phyloP scores from a whole-genome alignment of 2,329 filamentous ascomycete genomes.

The Colletotrichum sp. region DNA sequence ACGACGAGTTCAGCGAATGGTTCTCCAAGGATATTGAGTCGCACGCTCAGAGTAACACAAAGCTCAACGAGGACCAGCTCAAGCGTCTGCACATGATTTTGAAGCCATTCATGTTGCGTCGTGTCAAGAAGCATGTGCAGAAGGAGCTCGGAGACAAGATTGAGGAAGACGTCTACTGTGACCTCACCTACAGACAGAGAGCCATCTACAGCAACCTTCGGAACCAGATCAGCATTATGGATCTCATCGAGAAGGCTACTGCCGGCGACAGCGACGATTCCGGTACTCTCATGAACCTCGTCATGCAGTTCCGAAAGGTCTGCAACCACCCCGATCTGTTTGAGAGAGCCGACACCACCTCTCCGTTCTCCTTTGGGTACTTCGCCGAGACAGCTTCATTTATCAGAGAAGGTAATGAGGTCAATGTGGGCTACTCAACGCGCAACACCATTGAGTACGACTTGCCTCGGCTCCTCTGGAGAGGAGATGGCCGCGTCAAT shows the following conservation, averaged over 20 bases:
- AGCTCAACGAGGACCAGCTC: constrained; percentile 97
- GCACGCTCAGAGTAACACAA: constrained; percentile 98
- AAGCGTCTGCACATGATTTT: constrained; percentile 98
- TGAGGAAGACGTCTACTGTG: constrained; percentile 93
- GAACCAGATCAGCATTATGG: constrained; percentile 98
- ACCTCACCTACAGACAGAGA: constrained; percentile 94
- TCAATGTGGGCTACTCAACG: constrained; percentile 86
- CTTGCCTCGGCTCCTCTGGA: constrained; percentile 82
- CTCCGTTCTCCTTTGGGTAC: constrained; percentile 81
- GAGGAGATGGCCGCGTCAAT: constrained; percentile 78
- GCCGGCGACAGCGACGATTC: constrained; percentile 94
- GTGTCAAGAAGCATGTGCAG: constrained; percentile 99
- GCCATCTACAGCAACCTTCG: constrained; percentile 91
- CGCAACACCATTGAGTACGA: constrained; percentile 85
- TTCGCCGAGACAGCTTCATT: constrained; percentile 97
- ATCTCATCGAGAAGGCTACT: constrained; percentile 96
- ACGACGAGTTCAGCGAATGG: constrained; percentile 93
- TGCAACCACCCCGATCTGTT: constrained; percentile 99
- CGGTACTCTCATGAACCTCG: constrained; percentile 96
- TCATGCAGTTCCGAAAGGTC: constrained; percentile 99
- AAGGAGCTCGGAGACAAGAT: constrained; percentile 99
- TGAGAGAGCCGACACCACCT: constrained; percentile 89
- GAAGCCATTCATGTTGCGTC: constrained; percentile 98
- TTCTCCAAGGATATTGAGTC: constrained; percentile 97
- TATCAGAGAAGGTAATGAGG: constrained; percentile 81